A percentile compares a stretch with the other conserved stretches of the same genome.
These are phyloP conservation scores for Lentinula detonsa DNA, from an alignment of 768 basidiomycete species.

Conservation along the genomic window DNA sequence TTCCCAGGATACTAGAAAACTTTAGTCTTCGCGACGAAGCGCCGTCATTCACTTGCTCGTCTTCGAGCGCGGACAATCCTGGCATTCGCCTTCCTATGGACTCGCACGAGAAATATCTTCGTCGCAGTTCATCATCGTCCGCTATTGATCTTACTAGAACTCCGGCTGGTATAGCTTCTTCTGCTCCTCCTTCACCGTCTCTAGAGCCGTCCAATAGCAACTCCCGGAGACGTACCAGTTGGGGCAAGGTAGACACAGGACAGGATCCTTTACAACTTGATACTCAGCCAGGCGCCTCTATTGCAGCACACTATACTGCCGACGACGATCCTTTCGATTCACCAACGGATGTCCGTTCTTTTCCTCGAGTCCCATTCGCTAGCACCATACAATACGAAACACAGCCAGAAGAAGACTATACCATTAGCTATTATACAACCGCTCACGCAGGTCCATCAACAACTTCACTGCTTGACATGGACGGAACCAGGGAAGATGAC, in stretches of 20 bases:
- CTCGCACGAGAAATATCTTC: background rate
- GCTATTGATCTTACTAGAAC: constrained; percentile 49
- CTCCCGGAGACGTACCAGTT: constrained; percentile 52
- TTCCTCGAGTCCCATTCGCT: constrained; percentile 24
- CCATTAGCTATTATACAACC: constrained; percentile 30
- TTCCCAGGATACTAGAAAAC: background rate
- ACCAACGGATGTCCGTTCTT: constrained; percentile 26
- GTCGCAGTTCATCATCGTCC: constrained; percentile 38
- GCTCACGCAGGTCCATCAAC: constrained; percentile 45
- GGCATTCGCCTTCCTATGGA: constrained; percentile 3
- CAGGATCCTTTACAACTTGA: constrained; percentile 43
- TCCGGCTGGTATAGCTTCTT: constrained; percentile 32
- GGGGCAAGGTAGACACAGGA: constrained; percentile 42
- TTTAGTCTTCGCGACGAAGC: background rate
- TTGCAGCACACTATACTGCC: constrained; percentile 6
- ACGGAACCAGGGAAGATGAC: constrained; percentile 51
- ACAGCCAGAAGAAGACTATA: constrained; percentile 14
- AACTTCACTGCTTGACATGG: constrained; percentile 40
- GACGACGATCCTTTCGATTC: constrained; percentile 48
- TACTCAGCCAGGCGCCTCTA: constrained; percentile 15
- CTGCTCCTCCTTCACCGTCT: constrained; percentile 50
- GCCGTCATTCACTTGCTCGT: background rate
- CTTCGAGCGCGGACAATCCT: background rate
- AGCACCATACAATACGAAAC: constrained; percentile 24
- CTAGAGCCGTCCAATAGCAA: constrained; percentile 45